Percentiles rank a stretch among this genome's conserved stretches.
Evolutionary conservation across 495 filamentous ascomycete genomes (phyloP).

Genomic region (Annulohypoxylon maeteangense): DNA sequence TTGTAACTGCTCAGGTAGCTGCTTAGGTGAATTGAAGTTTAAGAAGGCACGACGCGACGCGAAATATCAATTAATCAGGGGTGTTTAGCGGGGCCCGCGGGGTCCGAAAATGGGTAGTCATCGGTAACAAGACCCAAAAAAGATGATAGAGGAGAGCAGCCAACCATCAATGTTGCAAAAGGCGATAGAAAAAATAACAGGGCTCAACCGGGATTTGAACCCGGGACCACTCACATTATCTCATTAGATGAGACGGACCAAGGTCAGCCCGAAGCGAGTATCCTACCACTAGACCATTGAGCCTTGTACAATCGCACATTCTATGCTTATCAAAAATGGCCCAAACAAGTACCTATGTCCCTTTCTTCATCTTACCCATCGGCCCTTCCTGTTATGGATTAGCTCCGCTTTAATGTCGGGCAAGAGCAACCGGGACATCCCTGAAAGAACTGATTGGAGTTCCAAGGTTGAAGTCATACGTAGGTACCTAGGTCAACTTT

Average conservation of each 20-base stretch:
- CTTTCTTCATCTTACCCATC: neutral
- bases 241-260: conserved; percentile 5
- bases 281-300: conserved; percentile 45
- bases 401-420: neutral
- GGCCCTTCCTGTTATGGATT: neutral
- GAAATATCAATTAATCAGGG: no score
- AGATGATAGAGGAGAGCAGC: neutral
- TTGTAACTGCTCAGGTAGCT: neutral
- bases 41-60: no score
- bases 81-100: neutral
- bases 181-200: neutral
- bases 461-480: conserved; percentile 7
- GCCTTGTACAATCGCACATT: conserved; percentile 10
- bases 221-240: conserved; percentile 34
- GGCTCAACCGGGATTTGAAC: conserved; percentile 41
- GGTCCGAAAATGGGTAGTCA: no score
- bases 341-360: neutral
- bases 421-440: neutral
- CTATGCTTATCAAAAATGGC: neutral
- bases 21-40: no score
- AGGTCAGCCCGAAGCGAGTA: conserved; percentile 34
- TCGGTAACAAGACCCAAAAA: neutral
- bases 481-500: neutral
- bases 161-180: no score
- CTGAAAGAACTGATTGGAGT: neutral